A percentile compares a stretch with the other conserved stretches of the same genome.
phyloP scores from a whole-genome alignment of 139 green algal genomes.

The Haematococcus lacustris region DNA sequence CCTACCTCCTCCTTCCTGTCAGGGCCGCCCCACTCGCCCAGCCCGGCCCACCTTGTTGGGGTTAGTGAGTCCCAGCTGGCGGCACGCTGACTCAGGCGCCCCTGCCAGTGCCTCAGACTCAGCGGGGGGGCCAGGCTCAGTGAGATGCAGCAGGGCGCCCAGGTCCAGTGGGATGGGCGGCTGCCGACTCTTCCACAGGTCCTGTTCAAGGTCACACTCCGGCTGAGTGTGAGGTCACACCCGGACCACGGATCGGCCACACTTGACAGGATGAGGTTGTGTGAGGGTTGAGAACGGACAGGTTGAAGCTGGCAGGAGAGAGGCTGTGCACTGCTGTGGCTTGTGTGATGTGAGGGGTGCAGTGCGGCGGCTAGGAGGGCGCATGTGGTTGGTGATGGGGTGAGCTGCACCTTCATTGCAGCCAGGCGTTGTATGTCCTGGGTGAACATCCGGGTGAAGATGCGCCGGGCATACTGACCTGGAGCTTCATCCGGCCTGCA shows the following conservation, averaged over 20 bases:
- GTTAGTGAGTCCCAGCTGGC: slow-evolving; percentile 45
- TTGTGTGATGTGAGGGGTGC: no score
- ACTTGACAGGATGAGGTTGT: neutral
- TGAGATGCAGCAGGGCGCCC: slow-evolving; percentile 29
- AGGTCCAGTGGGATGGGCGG: slow-evolving; percentile 59
- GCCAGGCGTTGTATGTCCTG: slow-evolving; percentile 68
- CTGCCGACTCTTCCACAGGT: slow-evolving; percentile 65
- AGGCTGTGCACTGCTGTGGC: no score
- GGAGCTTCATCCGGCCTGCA: slow-evolving; percentile 29
- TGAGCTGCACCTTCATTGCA: slow-evolving; percentile 68
- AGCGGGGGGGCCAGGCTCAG: neutral
- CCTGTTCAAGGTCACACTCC: slow-evolving; percentile 52
- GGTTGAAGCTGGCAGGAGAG: neutral
- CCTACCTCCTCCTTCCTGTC: no score
- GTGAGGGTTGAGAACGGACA: neutral
- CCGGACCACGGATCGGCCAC: no score
- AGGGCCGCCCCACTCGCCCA: no score
- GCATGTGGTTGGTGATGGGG: no score
- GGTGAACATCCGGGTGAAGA: slow-evolving; percentile 67
- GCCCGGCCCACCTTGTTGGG: slow-evolving; percentile 34
- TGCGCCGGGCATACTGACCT: slow-evolving; percentile 51
- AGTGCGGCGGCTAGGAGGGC: no score
- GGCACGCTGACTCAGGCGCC: neutral
- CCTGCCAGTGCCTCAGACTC: neutral
- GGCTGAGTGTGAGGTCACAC: no score